These are phyloP conservation scores for Hypomontagnella monticulosa DNA, from an alignment of 495 filamentous ascomycete genomes.

Conservation along the genomic window DNA sequence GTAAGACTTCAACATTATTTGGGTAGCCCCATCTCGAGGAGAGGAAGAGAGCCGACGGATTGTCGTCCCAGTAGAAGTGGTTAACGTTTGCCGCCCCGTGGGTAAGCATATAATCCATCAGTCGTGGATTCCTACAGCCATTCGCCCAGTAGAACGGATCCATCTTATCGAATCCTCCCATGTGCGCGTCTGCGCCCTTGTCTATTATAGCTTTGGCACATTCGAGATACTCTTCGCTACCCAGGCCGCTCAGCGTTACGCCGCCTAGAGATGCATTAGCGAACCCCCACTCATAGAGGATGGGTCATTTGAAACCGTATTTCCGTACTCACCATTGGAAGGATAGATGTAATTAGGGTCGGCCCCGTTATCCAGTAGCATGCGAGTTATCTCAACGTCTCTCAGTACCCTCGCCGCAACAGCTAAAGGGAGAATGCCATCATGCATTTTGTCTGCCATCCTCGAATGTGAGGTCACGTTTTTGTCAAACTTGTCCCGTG, in stretches of 20 bases:
- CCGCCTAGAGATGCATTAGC: constrained; percentile 8
- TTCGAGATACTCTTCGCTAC: constrained; percentile 21
- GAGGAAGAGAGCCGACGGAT: neutral
- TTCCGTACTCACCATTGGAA: constrained; percentile 6
- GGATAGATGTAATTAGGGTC: constrained; percentile 12
- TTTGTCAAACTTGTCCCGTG: constrained; percentile 3
- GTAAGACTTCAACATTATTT: neutral
- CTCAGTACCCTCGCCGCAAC: constrained; percentile 6
- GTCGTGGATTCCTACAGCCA: constrained; percentile 3
- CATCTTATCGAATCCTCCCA: neutral
- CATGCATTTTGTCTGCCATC: neutral
- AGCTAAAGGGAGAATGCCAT: constrained; percentile 5
- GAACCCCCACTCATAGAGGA: neutral
- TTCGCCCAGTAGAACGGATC: constrained; percentile 18
- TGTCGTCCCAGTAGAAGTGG: constrained; percentile 2
- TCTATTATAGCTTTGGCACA: constrained; percentile 21
- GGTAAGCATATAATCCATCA: constrained; percentile 12
- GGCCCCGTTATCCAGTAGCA: constrained; percentile 12
- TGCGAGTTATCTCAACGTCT: constrained; percentile 19
- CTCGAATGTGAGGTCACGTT: constrained; percentile 5
- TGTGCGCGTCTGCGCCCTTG: constrained; percentile 6
- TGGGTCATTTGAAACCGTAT: neutral
- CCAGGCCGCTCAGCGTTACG: constrained; percentile 12
- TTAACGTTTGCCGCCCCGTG: constrained; percentile 17
- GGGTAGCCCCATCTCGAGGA: neutral